Percentiles rank a stretch among this genome's conserved stretches.
Conservation (phyloP, 306 rosid species). For the Cajanus cajan region DNA sequence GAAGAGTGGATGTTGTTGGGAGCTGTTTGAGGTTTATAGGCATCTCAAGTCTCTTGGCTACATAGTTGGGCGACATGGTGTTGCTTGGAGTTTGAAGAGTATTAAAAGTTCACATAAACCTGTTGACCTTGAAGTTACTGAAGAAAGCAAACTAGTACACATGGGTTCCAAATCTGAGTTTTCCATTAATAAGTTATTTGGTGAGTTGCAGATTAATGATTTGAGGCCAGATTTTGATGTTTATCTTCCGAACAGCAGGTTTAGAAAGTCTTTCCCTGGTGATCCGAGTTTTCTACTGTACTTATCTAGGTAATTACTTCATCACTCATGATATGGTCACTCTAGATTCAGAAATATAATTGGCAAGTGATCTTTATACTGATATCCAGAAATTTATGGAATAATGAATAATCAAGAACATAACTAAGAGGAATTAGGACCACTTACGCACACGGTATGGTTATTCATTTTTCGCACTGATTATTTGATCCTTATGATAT, state of each 20-base stretch:
- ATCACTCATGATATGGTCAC: not conserved
- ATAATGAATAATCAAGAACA: slow-evolving; percentile 3
- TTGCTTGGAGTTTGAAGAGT: slow-evolving; percentile 69
- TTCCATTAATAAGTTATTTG: slow-evolving; percentile 44
- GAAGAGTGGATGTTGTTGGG: slow-evolving; percentile 61
- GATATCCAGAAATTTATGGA: no score
- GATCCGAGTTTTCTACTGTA: slow-evolving; percentile 64
- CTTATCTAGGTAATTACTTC: slow-evolving; percentile 61
- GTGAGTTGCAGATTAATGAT: slow-evolving; percentile 49
- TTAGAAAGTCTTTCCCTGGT: slow-evolving; percentile 77
- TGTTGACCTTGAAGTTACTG: slow-evolving; percentile 30
- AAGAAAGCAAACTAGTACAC: slow-evolving; percentile 32
- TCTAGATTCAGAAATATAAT: not conserved
- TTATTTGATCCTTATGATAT: not conserved
- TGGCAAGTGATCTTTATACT: not conserved
- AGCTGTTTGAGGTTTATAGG: slow-evolving; percentile 75
- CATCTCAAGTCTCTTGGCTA: slow-evolving; percentile 83
- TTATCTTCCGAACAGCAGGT: slow-evolving; percentile 78
- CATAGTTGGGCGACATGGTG: slow-evolving; percentile 56
- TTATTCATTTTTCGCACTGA: not conserved
- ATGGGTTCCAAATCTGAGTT: slow-evolving; percentile 25
- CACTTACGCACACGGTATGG: not conserved
- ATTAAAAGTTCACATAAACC: slow-evolving; percentile 24
- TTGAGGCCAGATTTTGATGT: slow-evolving; percentile 61
- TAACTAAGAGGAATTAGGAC: not conserved